Evolutionary conservation across 495 filamentous ascomycete genomes (phyloP).

Genomic region (Aspergillus sparsus): DNA sequence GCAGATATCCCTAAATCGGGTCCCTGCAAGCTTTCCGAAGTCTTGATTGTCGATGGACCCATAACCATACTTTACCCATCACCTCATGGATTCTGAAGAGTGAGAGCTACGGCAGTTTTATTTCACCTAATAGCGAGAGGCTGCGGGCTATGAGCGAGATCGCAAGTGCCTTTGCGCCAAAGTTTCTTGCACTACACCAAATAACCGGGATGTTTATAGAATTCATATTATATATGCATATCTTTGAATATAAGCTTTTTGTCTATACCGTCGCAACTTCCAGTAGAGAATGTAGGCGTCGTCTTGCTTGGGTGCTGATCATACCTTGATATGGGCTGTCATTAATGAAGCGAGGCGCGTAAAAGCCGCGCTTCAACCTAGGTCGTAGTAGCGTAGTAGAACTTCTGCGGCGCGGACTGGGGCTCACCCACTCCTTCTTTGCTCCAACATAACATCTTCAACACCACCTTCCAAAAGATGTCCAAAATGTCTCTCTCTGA

Average conservation of each 20-base stretch:
- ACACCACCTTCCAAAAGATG: constrained; percentile 22
- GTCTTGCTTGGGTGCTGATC: constrained; percentile 25
- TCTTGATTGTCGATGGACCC: too few relatives aligned
- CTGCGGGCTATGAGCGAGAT: too few relatives aligned
- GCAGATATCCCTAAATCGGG: too few relatives aligned
- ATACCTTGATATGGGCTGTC: constrained; percentile 26
- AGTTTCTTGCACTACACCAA: constrained; percentile 1
- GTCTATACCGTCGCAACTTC: neutral
- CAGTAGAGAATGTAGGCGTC: constrained; percentile 22
- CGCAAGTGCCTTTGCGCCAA: neutral
- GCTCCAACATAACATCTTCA: constrained; percentile 31
- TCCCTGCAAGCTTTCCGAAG: too few relatives aligned
- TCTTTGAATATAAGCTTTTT: constrained; percentile 2
- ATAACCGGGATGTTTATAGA: neutral
- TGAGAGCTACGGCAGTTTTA: too few relatives aligned
- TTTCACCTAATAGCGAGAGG: too few relatives aligned
- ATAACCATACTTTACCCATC: too few relatives aligned
- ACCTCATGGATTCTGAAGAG: too few relatives aligned
- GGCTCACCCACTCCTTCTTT: constrained; percentile 32
- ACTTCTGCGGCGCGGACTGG: constrained; percentile 30
- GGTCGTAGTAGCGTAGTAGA: constrained; percentile 26
- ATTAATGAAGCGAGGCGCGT: constrained; percentile 30
- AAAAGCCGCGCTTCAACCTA: constrained; percentile 33
- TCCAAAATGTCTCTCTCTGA: constrained; percentile 54
- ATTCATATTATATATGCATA: constrained; percentile 12